Conservation (phyloP, 1,284 basidiomycete genomes). For the Tausonia pullulans region DNA sequence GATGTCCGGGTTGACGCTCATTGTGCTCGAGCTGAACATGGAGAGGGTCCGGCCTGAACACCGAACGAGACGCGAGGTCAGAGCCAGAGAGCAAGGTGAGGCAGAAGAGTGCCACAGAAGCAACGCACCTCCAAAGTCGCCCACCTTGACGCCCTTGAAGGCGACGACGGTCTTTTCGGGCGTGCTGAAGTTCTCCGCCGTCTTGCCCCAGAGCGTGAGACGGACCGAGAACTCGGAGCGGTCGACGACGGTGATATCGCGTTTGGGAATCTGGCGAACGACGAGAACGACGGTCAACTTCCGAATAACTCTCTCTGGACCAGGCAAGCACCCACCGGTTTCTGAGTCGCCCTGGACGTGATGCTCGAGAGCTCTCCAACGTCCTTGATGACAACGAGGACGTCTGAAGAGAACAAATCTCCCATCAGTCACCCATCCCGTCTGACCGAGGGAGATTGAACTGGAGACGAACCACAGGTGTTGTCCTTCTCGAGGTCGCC, state of each 20-base stretch:
- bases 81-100: background rate
- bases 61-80: too few species aligned
- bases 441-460: background rate
- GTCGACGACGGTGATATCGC: constrained; percentile 82
- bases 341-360: constrained; percentile 57
- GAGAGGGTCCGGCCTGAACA: constrained; percentile 63
- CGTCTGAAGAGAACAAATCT: constrained; percentile 45
- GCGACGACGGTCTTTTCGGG: constrained; percentile 61
- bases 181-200: constrained; percentile 67
- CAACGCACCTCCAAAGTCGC: constrained; percentile 72
- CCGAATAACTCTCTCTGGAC: too few species aligned
- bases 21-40: constrained; percentile 53
- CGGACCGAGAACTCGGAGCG: constrained; percentile 67
- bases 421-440: background rate
- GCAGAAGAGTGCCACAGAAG: constrained; percentile 2
- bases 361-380: constrained; percentile 58
- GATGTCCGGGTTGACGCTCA: constrained; percentile 80
- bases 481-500: constrained; percentile 60
- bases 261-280: constrained; percentile 56
- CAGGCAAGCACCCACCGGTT: constrained; percentile 42
- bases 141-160: constrained; percentile 90
- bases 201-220: constrained; percentile 91
- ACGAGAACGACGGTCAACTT: background rate
- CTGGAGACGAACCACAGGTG: constrained; percentile 50
- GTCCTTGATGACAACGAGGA: constrained; percentile 74